These are phyloP conservation scores for Fusarium metavorans DNA, from an alignment of 2,329 filamentous ascomycete genomes.

Conservation along the genomic window DNA sequence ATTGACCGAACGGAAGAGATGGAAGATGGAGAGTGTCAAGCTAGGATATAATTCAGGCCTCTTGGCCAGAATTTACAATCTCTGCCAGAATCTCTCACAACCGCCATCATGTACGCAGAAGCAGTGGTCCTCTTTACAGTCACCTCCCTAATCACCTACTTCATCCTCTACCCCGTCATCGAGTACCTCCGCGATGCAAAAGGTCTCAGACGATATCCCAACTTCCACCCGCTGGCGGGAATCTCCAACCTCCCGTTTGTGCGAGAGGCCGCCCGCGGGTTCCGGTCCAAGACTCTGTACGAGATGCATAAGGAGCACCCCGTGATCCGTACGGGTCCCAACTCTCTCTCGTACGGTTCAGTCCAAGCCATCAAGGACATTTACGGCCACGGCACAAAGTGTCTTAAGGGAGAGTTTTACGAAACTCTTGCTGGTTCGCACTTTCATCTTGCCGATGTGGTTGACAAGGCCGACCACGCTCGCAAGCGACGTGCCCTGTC, in stretches of 20 bases:
- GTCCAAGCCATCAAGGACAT: conserved; percentile 49
- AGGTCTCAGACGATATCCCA: conserved; percentile 41
- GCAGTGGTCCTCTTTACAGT: conserved; percentile 16
- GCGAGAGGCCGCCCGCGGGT: conserved; percentile 39
- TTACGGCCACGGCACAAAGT: conserved; percentile 60
- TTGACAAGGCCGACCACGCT: conserved; percentile 64
- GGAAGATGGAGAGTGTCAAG: background rate
- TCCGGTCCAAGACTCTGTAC: conserved; percentile 60
- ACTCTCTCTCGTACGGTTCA: conserved; percentile 42
- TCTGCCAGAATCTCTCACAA: background rate
- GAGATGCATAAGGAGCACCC: conserved; percentile 59
- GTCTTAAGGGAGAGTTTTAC: conserved; percentile 63
- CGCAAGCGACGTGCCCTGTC: conserved; percentile 64
- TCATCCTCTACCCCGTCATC: conserved; percentile 31
- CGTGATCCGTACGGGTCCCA: conserved; percentile 45
- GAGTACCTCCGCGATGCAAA: conserved; percentile 52
- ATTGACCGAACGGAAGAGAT: background rate
- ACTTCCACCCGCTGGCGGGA: conserved; percentile 38
- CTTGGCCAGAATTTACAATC: background rate
- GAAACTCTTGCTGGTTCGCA: conserved; percentile 59
- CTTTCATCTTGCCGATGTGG: conserved; percentile 64
- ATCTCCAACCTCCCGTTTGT: conserved; percentile 39
- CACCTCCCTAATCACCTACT: conserved; percentile 22
- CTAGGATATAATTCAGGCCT: conserved; percentile 13
- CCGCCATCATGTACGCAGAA: conserved; percentile 36